Base-by-base conservation (phyloP, 306 rosid species). In the Quercus suber region DNA sequence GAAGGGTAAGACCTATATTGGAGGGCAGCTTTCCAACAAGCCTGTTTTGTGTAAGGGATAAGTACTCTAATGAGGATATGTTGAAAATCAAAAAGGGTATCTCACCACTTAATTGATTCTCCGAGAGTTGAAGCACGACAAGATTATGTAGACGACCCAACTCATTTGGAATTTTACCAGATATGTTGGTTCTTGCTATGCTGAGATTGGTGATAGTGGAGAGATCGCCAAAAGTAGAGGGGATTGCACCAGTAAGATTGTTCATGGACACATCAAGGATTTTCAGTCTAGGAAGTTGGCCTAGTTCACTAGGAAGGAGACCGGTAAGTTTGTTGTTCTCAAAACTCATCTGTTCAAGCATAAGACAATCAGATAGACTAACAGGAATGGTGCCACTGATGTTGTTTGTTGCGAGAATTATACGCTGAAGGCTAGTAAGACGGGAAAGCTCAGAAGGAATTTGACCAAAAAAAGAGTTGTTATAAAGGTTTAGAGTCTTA, bases 231-330 rank as follows among this genome's bases (percentile, higher is more conserved):
- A 86, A 78, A 14, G 83, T 1, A 56, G 69, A 17, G 55, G 89
- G 89, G 58, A 86, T 27, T 73, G 68, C 30, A 14, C 89, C 89
- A n/a, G 78, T 78, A 82, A 86, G 78, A 67, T 60, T 75, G 30
- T 83, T 86, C 65, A 59, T 35, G 11, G 87, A 83, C 5, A 83
- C 68, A 57, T 86, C 89, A 1, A 86, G 58, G 8, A 2, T 21
- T n/a, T 60, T 33, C 15, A 87, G 77, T 25, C 15, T 64, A n/a
- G 73, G 57, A 0, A 87, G 69, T 28, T 59, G 69, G 12, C 84
- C 83, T 5, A 83, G 65, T 13, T 81, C 77, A 2, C 27, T 31
- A 4, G 89, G 85, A 80, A 83, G 60, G 35, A 70, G 35, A 15
- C 89, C 89, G 55, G 28, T 61, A 35, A 82, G 88, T 70, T 82